phyloP scores from a whole-genome alignment of 73 alveolate species.

The Paramecium caudatum region DNA sequence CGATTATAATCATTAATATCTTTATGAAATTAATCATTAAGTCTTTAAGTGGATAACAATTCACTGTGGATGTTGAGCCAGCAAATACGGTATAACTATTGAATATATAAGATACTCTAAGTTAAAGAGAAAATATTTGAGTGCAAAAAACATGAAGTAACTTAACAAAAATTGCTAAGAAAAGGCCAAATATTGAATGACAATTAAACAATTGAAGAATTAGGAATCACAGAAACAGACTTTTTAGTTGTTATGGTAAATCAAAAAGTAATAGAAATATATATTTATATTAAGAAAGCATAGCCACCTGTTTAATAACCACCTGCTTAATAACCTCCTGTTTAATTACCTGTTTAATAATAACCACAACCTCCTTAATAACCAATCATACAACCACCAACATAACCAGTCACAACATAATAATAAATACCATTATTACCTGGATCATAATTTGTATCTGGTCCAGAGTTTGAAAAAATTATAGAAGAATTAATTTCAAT shows the following conservation, averaged over 20 bases:
- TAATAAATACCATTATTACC: too few species aligned
- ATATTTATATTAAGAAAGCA: not conserved
- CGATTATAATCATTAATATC: constrained; percentile 42
- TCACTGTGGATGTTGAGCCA: constrained; percentile 56
- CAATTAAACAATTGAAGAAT: constrained; percentile 22
- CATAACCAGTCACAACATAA: not conserved
- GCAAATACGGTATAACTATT: constrained; percentile 23
- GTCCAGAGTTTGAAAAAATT: constrained; percentile 65
- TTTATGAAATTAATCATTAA: constrained; percentile 62
- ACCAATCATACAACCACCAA: constrained; percentile 14
- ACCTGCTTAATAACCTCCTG: constrained; percentile 70
- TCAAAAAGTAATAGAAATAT: not conserved
- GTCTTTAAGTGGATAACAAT: constrained; percentile 55
- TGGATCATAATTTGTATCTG: constrained; percentile 59
- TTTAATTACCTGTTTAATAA: constrained; percentile 22
- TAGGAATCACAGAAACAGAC: constrained; percentile 39
- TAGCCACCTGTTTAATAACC: constrained; percentile 70
- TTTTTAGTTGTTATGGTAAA: constrained; percentile 57
- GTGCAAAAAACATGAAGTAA: constrained; percentile 39
- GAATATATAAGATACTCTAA: not conserved
- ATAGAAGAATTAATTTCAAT: constrained; percentile 59
- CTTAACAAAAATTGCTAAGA: constrained; percentile 52
- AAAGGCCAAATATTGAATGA: constrained; percentile 55
- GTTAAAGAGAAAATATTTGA: constrained; percentile 50
- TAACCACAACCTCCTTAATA: constrained; percentile 64